Evolutionary conservation across 2,329 filamentous ascomycete species (phyloP), one percentile per base, ranked within the genome.

Genomic region (Colletotrichum melonis): DNA sequence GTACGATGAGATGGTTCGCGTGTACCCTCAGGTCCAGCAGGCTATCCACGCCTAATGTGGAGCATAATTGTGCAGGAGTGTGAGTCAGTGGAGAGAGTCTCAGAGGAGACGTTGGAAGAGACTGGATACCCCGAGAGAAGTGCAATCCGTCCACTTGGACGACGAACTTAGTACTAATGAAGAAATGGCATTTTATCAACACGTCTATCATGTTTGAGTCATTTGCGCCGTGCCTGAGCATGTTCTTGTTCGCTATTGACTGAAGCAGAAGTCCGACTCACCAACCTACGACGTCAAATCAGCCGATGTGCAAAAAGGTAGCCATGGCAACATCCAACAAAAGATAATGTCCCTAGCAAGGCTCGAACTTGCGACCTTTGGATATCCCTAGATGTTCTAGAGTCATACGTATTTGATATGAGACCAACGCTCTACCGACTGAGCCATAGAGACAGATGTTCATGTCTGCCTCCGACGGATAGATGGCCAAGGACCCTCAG

Each of bases 11-110:
- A 93, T 98, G 91, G 87, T 97, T 1, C 84, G 88, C 64, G 92
- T 97, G 16, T 98, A 98, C 80, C 95, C 95, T 8, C 90, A 93
- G 75, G 92, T 97, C 4, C 94, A 97, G 84, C 86, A 93, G 78
- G 92, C 93, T 26, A 94, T 97, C 73, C 92, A 93, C 78, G 89
- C 88, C n/a, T 90, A 76, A 75, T 30, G 16, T 19, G 3, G 38
- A 28, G n/a, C 35, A 19, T 30, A 12, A 32, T n/a, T 9, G 5
- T 5, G n/a, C 65, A 19, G 9, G 12, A 12, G 12, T 42, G 6
- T 8, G 38, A 42, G 38, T 42, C 35, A 16, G 35, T 16, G 38
- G 14, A n/a, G 19, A 19, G 30, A 42, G 16, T 16, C 28, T 65
- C 38, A 12, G 16, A 28, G 24, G 24, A 58, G 24, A 54, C n/a